These are phyloP conservation scores for Fraxinus velutina DNA, from an alignment of 305 asterid species.

Conservation along the genomic window DNA sequence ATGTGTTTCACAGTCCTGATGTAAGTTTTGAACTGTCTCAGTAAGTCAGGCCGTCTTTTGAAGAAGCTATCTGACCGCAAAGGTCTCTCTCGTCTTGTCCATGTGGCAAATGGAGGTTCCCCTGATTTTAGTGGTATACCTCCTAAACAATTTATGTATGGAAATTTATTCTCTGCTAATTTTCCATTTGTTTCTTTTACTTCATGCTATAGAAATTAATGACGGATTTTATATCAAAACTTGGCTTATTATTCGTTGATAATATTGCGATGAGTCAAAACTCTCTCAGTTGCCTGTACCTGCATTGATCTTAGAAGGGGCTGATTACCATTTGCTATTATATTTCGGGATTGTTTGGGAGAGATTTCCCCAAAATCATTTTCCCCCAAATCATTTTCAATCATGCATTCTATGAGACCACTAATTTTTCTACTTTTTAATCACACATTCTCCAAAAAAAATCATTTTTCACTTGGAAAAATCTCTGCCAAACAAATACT, in stretches of 20 bases:
- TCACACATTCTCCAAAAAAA: neutral
- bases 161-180: neutral
- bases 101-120: slow-evolving; percentile 62
- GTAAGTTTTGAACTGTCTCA: slow-evolving; percentile 35
- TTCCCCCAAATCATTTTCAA: neutral
- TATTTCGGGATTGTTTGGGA: neutral
- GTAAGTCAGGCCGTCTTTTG: slow-evolving; percentile 88
- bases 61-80: slow-evolving; percentile 86
- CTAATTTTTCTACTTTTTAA: neutral
- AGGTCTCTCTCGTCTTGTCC: slow-evolving; percentile 82
- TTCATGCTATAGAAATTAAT: neutral
- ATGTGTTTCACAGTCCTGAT: slow-evolving; percentile 20
- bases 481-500: neutral
- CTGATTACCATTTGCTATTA: neutral
- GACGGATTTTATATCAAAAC: neutral
- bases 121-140: slow-evolving; percentile 80
- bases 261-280: neutral
- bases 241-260: neutral
- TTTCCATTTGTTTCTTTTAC: neutral
- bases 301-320: neutral
- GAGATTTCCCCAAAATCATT: neutral
- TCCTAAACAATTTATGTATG: slow-evolving; percentile 13
- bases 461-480: neutral
- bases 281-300: slow-evolving; percentile 5
- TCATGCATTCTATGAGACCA: neutral